Percentiles rank a stretch among this genome's conserved stretches.
These are phyloP conservation scores for Cichorium intybus DNA, from an alignment of 140 eudicot species.

Conservation along the genomic window DNA sequence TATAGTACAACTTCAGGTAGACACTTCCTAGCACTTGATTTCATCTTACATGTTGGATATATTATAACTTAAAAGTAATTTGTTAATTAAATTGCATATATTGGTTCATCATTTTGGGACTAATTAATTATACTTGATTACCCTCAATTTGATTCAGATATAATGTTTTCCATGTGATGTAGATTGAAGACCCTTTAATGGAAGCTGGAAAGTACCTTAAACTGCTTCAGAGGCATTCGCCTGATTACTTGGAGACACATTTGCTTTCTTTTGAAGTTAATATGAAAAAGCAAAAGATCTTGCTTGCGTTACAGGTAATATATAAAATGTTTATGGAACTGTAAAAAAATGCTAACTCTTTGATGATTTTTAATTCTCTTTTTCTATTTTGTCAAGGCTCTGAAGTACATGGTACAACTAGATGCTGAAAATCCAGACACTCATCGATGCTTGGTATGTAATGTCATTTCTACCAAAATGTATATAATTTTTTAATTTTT, in stretches of 20 bases:
- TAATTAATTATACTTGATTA: too few species aligned
- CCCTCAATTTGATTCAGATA: too few species aligned
- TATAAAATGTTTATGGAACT: too few species aligned
- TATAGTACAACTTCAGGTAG: too few species aligned
- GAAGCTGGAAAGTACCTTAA: slow-evolving; percentile 93
- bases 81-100: too few species aligned
- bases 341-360: not conserved
- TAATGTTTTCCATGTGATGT: slow-evolving; percentile 7
- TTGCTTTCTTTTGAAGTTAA: slow-evolving; percentile 82
- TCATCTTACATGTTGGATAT: too few species aligned
- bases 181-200: slow-evolving; percentile 87
- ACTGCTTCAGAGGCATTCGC: slow-evolving; percentile 87
- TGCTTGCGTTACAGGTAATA: slow-evolving; percentile 86
- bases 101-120: too few species aligned
- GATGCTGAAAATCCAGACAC: too few species aligned
- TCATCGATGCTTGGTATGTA: slow-evolving; percentile 81
- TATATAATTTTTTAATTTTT: not conserved
- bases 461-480: slow-evolving; percentile 6
- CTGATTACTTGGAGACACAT: slow-evolving; percentile 85
- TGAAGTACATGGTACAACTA: slow-evolving; percentile 66
- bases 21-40: too few species aligned
- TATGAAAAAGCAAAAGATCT: slow-evolving; percentile 78
- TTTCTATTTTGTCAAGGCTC: slow-evolving; percentile 50
- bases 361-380: too few species aligned
- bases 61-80: too few species aligned